A percentile compares a stretch with the other conserved stretches of the same genome.
Evolutionary conservation across 208 protist genomes (phyloP).

Genomic region (Wallacemonas sp.): DNA sequence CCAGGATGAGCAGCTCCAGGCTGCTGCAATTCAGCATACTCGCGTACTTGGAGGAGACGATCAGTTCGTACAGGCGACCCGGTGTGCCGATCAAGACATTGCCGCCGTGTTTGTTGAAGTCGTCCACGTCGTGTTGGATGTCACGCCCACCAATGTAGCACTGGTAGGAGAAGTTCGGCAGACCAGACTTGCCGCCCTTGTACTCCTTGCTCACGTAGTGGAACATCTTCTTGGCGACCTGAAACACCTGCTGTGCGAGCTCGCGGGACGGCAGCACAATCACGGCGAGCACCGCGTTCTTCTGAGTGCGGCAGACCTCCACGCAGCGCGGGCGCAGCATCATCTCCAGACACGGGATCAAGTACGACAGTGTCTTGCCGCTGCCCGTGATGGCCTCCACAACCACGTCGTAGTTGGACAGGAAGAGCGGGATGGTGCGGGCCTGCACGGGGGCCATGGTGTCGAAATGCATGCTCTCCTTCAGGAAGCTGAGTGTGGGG

Average conservation of each 20-base stretch:
- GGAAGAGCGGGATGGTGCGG: slow-evolving; percentile 86
- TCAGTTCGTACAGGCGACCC: slow-evolving; percentile 87
- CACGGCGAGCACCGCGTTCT: slow-evolving; percentile 82
- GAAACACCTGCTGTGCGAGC: slow-evolving; percentile 94
- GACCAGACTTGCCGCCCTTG: slow-evolving; percentile 27
- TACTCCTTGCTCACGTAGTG: slow-evolving; percentile 61
- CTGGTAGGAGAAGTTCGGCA: slow-evolving; percentile 80
- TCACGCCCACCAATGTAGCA: slow-evolving; percentile 92
- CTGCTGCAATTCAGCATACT: slow-evolving; percentile 69
- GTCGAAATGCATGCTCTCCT: slow-evolving; percentile 69
- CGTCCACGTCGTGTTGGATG: slow-evolving; percentile 74
- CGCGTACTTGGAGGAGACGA: slow-evolving; percentile 84
- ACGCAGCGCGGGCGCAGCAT: slow-evolving; percentile 59
- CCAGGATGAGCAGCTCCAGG: slow-evolving; percentile 92
- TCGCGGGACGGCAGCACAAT: slow-evolving; percentile 94
- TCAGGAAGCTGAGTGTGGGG: slow-evolving; percentile 65
- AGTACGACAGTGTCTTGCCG: slow-evolving; percentile 94
- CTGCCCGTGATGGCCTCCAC: slow-evolving; percentile 94
- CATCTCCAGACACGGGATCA: slow-evolving; percentile 90
- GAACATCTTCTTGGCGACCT: slow-evolving; percentile 75
- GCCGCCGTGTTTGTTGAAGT: slow-evolving; percentile 78
- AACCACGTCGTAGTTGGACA: slow-evolving; percentile 91
- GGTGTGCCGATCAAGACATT: slow-evolving; percentile 93
- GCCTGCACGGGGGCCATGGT: slow-evolving; percentile 93
- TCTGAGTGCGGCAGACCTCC: slow-evolving; percentile 47